phyloP scores from a whole-genome alignment of 257 asterid species.

The Agastache rugosa region DNA sequence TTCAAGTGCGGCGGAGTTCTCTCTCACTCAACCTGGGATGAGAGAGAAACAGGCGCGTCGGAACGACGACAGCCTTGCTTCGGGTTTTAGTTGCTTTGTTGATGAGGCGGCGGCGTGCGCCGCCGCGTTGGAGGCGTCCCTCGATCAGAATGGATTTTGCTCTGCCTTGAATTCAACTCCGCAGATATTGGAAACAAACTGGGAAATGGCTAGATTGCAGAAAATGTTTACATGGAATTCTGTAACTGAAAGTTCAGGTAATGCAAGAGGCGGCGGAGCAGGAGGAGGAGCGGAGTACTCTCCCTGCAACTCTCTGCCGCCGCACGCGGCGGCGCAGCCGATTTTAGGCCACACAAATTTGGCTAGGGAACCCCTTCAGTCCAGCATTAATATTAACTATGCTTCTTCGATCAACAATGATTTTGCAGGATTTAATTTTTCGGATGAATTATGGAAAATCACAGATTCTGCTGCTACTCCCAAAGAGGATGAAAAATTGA shows the following conservation, averaged over 20 bases:
- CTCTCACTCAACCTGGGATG: conserved; percentile 17
- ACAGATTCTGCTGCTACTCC: conserved; percentile 45
- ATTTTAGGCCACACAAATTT: conserved; percentile 19
- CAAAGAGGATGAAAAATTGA: conserved; percentile 19
- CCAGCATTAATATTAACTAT: conserved; percentile 45
- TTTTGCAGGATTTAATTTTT: conserved; percentile 38
- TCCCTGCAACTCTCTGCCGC: conserved; percentile 22
- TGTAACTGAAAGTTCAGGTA: not conserved
- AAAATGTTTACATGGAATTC: conserved; percentile 21
- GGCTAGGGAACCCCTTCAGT: conserved; percentile 84
- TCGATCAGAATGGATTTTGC: not conserved
- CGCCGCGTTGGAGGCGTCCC: conserved; percentile 27
- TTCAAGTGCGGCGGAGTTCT: conserved; percentile 10
- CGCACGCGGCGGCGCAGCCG: conserved; percentile 27
- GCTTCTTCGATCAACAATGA: conserved; percentile 32
- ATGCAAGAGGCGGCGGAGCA: not conserved
- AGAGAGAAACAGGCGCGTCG: not conserved
- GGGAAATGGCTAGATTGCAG: conserved; percentile 34
- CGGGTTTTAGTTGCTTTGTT: conserved; percentile 31
- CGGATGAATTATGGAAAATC: conserved; percentile 44
- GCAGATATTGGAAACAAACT: conserved; percentile 33
- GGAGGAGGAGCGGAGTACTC: conserved; percentile 10
- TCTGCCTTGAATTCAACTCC: not conserved
- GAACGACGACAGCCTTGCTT: not conserved
- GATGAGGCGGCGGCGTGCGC: conserved; percentile 1